Evolutionary conservation across 2,329 filamentous ascomycete genomes (phyloP), one percentile per base, ranked within the genome.

Genomic region (Penicillium digitatum): DNA sequence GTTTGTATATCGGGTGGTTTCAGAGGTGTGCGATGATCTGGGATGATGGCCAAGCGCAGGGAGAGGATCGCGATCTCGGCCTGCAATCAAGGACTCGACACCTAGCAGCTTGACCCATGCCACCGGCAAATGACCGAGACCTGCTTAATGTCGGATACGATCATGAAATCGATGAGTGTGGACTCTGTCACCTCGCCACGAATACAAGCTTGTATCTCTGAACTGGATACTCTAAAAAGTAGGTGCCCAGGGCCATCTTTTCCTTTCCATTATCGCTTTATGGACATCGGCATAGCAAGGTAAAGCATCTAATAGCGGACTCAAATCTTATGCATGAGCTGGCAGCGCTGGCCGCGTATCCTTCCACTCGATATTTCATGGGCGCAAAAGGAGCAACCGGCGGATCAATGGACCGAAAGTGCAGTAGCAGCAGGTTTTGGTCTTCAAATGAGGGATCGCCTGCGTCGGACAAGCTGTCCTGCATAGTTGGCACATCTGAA

Each of bases 231-330:
- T 31, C 61, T 64, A 66, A 48, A 72, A 72, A 1, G 59, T 63
- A 9, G 67, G 63, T 5, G 66, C 70, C 58, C 62, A 59, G 20
- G 55, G 64, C 65, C 64, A 70, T 38, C 56, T 57, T 16, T 60
- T 69, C 11, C 65, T 67, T 31, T 68, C 67, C 27, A 49, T 43
- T 46, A 59, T 58, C 0, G 68, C 60, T 57, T 65, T 66, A 43
- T 69, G 65, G 7, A 71, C 55, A 52, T 71, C 70, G n/a, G 68
- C 55, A 48, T 69, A 72, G 50, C 70, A 72, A 32, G 70, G 71
- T 14, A 72, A 37, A 5, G 67, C 66, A 56, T 66, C 68, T 48
- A 68, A 44, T 16, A 72, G 56, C 0, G 65, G 57, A 39, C 52
- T 60, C 44, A 59, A 70, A 18, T 62, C 64, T 22, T 57, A 59